Evolutionary conservation across 2,329 filamentous ascomycete species (phyloP).

Genomic region (Macrophomina phaseolina): DNA sequence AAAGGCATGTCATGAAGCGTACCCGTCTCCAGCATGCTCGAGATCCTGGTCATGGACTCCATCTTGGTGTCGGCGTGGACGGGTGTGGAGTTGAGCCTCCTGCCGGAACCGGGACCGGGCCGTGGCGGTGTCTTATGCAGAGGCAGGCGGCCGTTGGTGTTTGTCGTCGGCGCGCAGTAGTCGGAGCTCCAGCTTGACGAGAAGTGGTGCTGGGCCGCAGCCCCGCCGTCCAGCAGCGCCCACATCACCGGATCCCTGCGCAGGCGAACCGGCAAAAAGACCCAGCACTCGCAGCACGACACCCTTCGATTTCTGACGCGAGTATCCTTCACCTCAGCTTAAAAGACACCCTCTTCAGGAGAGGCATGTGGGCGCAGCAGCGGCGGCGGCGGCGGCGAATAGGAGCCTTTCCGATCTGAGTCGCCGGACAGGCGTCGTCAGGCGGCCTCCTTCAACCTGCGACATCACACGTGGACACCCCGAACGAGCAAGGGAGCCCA

Average conservation of each 20-base stretch:
- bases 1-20: constrained; percentile 41
- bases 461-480: constrained; percentile 18
- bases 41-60: constrained; percentile 96
- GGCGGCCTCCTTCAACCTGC: constrained; percentile 20
- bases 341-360: background rate
- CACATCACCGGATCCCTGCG: constrained; percentile 12
- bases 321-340: background rate
- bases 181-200: constrained; percentile 23
- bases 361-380: background rate
- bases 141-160: constrained; percentile 8
- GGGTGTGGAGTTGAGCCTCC: background rate
- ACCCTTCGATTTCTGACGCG: background rate
- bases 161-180: constrained; percentile 16
- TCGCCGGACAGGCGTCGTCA: constrained; percentile 8
- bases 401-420: constrained; percentile 3
- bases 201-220: constrained; percentile 6
- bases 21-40: constrained; percentile 94
- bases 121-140: constrained; percentile 17
- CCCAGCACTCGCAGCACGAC: background rate
- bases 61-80: constrained; percentile 55
- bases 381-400: constrained; percentile 11
- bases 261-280: background rate
- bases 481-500: constrained; percentile 4
- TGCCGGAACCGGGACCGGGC: constrained; percentile 4
- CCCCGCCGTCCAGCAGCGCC: constrained; percentile 16